Conservation (phyloP, 345 rosid genomes). For the Euphorbia peplus region DNA sequence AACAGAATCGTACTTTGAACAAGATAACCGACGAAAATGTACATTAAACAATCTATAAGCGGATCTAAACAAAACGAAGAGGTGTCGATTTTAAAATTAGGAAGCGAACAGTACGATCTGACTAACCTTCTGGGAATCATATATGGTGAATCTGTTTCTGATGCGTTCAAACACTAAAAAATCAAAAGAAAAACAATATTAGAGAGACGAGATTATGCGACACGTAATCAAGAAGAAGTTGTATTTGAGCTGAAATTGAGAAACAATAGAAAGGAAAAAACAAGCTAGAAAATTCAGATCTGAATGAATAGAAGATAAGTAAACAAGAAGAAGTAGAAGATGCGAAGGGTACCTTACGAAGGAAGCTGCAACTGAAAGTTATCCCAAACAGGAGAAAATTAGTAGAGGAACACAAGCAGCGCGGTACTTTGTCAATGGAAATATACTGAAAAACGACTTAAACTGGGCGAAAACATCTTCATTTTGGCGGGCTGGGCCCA, state of each 20-base stretch:
- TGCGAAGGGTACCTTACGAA: constrained; percentile 16
- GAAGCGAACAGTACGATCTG: not conserved
- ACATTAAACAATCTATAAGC: not conserved
- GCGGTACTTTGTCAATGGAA: not conserved
- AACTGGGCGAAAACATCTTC: not conserved
- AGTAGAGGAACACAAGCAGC: not conserved
- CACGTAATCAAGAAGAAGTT: not conserved
- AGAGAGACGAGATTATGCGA: not conserved
- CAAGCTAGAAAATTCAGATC: constrained; percentile 23
- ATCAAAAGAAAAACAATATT: not conserved
- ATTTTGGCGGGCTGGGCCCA: no score
- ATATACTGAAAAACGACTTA: not conserved
- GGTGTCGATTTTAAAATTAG: not conserved
- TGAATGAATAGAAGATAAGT: not conserved
- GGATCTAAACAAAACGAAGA: constrained; percentile 3
- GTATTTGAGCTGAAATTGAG: not conserved
- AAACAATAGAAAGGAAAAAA: not conserved
- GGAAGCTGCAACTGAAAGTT: constrained; percentile 9
- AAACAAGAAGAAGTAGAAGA: not conserved
- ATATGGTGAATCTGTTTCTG: constrained; percentile 6
- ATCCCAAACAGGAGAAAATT: not conserved
- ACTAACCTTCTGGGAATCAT: constrained; percentile 46
- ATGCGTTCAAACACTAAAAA: not conserved
- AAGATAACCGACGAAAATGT: not conserved
- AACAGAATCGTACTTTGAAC: not conserved